Percentiles rank a stretch among this genome's conserved stretches.
phyloP scores from a whole-genome alignment of 1,284 basidiomycete species.

The Microbotryum scabiosae region DNA sequence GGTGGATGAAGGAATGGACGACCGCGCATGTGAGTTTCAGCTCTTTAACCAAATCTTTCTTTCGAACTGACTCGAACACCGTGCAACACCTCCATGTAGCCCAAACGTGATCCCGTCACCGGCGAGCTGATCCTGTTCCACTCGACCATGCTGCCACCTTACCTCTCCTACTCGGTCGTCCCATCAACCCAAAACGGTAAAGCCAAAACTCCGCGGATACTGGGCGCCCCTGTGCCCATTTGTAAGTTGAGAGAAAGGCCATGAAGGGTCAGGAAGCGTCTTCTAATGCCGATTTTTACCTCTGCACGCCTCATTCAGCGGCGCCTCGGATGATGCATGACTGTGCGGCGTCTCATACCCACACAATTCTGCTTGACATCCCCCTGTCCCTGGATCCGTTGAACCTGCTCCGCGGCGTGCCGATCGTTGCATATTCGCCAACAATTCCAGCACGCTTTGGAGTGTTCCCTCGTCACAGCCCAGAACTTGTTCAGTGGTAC shows the following conservation, averaged over 20 bases:
- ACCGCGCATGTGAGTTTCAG: conserved; percentile 40
- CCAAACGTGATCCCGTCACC: conserved; percentile 44
- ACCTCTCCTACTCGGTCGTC: conserved; percentile 44
- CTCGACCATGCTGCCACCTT: conserved; percentile 44
- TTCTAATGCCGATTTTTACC: background rate
- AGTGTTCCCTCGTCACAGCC: conserved; percentile 42
- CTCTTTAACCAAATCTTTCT: background rate
- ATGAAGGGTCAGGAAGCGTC: no score
- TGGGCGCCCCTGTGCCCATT: conserved; percentile 26
- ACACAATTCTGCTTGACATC: conserved; percentile 46
- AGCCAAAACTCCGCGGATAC: conserved; percentile 10
- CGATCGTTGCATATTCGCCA: conserved; percentile 45
- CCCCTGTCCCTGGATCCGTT: conserved; percentile 46
- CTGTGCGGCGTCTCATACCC: conserved; percentile 43
- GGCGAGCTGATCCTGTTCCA: conserved; percentile 45
- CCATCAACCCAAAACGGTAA: conserved; percentile 26
- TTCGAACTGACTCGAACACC: background rate
- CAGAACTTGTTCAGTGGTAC: conserved; percentile 38
- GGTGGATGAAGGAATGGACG: conserved; percentile 44
- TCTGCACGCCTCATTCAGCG: conserved; percentile 31
- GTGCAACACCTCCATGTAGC: conserved; percentile 21
- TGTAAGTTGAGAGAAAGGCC: conserved; percentile 9
- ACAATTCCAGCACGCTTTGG: conserved; percentile 43
- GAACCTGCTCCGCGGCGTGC: conserved; percentile 43
- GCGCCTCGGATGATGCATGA: conserved; percentile 47